Base-by-base conservation (phyloP, 805 yeast species). In the Saccharomyces kudriavzevii region DNA sequence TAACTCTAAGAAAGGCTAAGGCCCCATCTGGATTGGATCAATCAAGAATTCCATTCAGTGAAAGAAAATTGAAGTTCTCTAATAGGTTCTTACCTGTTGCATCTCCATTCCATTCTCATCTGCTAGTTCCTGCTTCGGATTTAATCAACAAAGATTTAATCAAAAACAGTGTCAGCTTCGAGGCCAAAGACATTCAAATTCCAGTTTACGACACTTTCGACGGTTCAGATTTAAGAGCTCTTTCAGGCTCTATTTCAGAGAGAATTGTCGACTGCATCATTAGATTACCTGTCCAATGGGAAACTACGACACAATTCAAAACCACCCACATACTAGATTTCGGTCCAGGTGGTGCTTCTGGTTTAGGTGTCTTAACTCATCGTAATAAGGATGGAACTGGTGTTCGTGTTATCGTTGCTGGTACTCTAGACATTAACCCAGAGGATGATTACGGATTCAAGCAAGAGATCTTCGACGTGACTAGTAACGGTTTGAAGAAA, bases 321-420 rank as follows among this genome's bases (percentile, higher is more conserved):
- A 80, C 94, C 27, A 87, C 97, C 48, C 99, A 94, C 70, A 81
- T 94, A 64, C 72, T 94, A 58, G 99, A 94, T 74, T 94, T 94
- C 64, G 99, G 99, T 70, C 99, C 99, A 57, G 99, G 99, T 74
- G 98, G 98, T 63, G 84, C 89, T 40, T 88, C 97, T 47, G 99
- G 99, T 65, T 78, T 94, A 61, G 99, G 99, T 74, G 87, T 87
- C 57, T 79, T 94, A 63, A 94, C 99, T 54, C 97, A 90, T 74
- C 86, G 96, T 75, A 94, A 92, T 78, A 94, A 92, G 74, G 99
- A 94, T 65, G 99, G 99, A 72, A 89, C 97, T 51, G 99, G 99
- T 73, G 87, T 87, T 49, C 87, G 99, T 73, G 77, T 92, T 59
- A 89, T 94, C 63, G 81, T 95, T 62, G 98, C 96, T 51, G 98